Evolutionary conservation across 345 rosid genomes (phyloP).

Genomic region (Boechera retrofracta): DNA sequence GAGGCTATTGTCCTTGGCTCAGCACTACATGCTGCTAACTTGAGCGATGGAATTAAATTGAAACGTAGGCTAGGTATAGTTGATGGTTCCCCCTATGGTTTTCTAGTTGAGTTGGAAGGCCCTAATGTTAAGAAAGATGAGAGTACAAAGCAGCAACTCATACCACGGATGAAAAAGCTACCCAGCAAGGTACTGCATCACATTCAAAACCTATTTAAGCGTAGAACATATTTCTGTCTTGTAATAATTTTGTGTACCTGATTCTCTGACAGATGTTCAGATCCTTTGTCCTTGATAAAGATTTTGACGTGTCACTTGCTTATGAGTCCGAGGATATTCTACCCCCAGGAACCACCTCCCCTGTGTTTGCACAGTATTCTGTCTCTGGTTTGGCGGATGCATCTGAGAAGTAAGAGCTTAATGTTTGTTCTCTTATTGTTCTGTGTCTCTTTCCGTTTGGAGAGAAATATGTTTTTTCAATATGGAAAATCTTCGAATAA

Average conservation of each 20-base stretch:
- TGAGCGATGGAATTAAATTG: slow-evolving; percentile 98
- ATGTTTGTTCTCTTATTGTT: slow-evolving; percentile 11
- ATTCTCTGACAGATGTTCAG: slow-evolving; percentile 76
- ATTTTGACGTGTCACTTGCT: slow-evolving; percentile 87
- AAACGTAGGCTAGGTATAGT: slow-evolving; percentile 93
- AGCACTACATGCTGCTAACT: slow-evolving; percentile 92
- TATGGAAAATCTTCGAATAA: not conserved
- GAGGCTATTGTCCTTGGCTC: slow-evolving; percentile 98
- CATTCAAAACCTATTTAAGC: slow-evolving; percentile 23
- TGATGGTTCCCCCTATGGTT: slow-evolving; percentile 93
- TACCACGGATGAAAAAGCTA: slow-evolving; percentile 91
- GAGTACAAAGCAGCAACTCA: slow-evolving; percentile 72
- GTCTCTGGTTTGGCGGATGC: slow-evolving; percentile 85
- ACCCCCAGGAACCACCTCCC: slow-evolving; percentile 74
- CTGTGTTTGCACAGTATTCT: slow-evolving; percentile 79
- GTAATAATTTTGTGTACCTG: slow-evolving; percentile 39
- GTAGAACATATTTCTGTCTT: slow-evolving; percentile 9
- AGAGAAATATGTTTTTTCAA: not conserved
- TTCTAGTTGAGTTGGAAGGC: slow-evolving; percentile 75
- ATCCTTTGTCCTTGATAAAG: slow-evolving; percentile 75
- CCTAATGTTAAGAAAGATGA: slow-evolving; percentile 74
- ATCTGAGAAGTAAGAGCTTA: slow-evolving; percentile 72
- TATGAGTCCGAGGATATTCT: slow-evolving; percentile 78
- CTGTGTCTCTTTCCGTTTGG: slow-evolving; percentile 21
- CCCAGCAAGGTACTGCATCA: slow-evolving; percentile 80